Conservation (phyloP, 257 asterid species). For the Solanum chiquidenum region DNA sequence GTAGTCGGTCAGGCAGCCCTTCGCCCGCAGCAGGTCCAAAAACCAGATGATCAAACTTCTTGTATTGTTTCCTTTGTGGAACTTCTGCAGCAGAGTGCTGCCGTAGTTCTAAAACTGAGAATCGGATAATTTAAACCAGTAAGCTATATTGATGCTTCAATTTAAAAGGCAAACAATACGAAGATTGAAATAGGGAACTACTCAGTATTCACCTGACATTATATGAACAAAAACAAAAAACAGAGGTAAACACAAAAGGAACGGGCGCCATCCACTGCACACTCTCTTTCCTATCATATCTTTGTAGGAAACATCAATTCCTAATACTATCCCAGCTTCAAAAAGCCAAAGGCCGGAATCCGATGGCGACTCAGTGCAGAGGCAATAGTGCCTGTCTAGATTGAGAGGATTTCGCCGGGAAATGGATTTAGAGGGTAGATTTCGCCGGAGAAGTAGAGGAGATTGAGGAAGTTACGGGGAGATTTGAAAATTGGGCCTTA, state of each 20-base stretch:
- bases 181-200: neutral
- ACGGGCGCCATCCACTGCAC: constrained; percentile 64
- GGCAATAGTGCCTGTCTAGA: neutral
- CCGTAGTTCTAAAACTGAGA: constrained; percentile 56
- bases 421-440: neutral
- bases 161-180: neutral
- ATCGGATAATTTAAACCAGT: neutral
- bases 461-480: neutral
- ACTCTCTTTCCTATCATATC: constrained; percentile 42
- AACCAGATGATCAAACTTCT: constrained; percentile 57
- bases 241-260: constrained; percentile 48
- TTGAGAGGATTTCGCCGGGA: neutral
- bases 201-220: constrained; percentile 39
- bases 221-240: constrained; percentile 39
- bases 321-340: neutral
- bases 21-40: constrained; percentile 88
- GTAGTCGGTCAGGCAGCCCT: constrained; percentile 69
- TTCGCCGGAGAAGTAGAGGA: neutral
- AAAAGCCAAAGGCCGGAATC: neutral
- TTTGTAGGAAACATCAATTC: neutral
- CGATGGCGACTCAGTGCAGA: neutral
- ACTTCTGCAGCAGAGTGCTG: constrained; percentile 16
- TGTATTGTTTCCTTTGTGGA: constrained; percentile 25
- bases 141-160: neutral
- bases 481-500: neutral